Conservation (phyloP, 202 grass and related monocot species). For the Schoenoplectus tabernaemontani region DNA sequence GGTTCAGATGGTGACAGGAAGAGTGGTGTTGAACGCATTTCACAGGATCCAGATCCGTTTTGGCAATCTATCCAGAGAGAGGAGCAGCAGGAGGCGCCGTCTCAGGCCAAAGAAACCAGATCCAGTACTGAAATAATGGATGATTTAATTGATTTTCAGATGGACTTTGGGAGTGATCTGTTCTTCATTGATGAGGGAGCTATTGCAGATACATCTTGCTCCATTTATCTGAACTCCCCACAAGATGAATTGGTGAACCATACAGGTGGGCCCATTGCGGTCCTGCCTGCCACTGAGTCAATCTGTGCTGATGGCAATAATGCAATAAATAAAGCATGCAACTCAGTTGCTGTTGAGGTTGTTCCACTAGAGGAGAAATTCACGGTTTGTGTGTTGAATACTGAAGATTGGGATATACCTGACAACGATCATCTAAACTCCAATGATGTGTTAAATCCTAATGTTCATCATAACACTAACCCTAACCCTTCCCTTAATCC, state of each 20-base stretch:
- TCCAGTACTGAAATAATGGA: conserved; percentile 55
- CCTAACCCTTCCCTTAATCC: conserved; percentile 14
- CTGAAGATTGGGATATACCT: conserved; percentile 81
- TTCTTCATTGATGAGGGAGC: conserved; percentile 43
- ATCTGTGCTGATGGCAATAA: conserved; percentile 27
- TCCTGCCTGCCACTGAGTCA: conserved; percentile 29
- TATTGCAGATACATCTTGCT: conserved; percentile 18
- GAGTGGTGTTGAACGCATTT: not conserved
- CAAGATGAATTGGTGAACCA: conserved; percentile 25
- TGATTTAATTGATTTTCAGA: conserved; percentile 42
- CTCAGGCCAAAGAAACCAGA: conserved; percentile 32
- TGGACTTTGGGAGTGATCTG: conserved; percentile 49
- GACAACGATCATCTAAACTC: conserved; percentile 48
- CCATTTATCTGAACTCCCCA: conserved; percentile 60
- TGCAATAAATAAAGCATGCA: not conserved
- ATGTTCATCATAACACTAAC: not conserved
- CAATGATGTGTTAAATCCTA: conserved; percentile 6
- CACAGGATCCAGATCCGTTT: conserved; percentile 13
- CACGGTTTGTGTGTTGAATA: conserved; percentile 50
- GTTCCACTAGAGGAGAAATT: not conserved
- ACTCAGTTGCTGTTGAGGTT: not conserved
- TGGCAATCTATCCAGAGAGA: conserved; percentile 24
- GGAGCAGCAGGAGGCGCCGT: conserved; percentile 26
- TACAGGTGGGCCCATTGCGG: not conserved
- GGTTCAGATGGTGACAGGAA: not conserved